Base-by-base conservation (phyloP, 23 red algal species). In the Gracilaria domingensis region DNA sequence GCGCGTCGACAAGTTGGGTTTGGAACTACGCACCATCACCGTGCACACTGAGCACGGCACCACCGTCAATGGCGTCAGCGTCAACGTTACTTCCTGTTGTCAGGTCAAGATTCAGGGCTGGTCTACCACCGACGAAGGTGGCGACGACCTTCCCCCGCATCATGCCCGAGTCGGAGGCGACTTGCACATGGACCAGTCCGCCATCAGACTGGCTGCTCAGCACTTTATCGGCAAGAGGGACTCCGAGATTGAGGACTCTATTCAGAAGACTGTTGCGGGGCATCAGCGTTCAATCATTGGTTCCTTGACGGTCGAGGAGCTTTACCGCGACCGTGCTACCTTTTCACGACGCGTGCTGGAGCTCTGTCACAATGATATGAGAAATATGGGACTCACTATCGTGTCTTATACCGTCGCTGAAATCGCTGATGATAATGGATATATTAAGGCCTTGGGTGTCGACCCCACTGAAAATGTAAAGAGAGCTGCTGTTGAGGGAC, bases 81-180 rank as follows among this genome's bases (percentile, higher is more conserved):
- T 95, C 49, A 83, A 79, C 84, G 86, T 95, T 25, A 79, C 70
- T 17, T 87, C 84, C 11, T 69, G 77, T 16, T 86, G 81, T 61
- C 93, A 95, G 71, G 93, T 95, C 28, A 95, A 95, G 82, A 84
- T 95, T 14, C 78, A 79, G 32, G 85, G 93, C n/a, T 95, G 61
- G 66, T 75, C 78, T 24, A 75, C 89, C 0, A n/a, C 38, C 17
- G 66, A 26, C 0, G 84, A 72, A 20, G 66, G 36, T 37, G 84
- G 25, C 29, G 71, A 78, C 16, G 40, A 65, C 1, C 29, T 50
- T 37, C 28, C 38, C 0, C 25, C 29, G 14, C 66, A 75, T 59
- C 34, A 35, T 16, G 17, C 84, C 6, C 42, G 66, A 20, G 71
- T 78, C 6, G 67, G 61, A 48, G 81, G 81, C 5, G 74, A 85